A percentile compares a stretch with the other conserved stretches of the same genome.
Conservation (phyloP, 225 moss, liverwort and hornwort genomes). For the Polytrichum formosum region DNA sequence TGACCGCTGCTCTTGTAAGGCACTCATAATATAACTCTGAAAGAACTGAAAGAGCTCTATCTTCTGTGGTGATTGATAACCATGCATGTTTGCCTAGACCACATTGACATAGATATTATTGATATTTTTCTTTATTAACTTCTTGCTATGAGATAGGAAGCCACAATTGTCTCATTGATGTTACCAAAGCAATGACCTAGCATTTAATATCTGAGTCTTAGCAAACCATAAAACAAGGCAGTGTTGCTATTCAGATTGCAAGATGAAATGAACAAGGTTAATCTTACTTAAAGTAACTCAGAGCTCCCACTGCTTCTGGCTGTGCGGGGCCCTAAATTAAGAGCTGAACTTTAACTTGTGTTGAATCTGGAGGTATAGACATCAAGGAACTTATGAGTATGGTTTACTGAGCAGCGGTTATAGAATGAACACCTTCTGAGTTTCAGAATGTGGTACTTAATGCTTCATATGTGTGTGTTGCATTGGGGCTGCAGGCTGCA, state of each 20-base stretch:
- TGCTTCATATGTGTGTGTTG: background rate
- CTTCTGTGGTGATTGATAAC: too few species aligned
- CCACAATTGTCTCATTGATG: background rate
- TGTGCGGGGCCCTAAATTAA: background rate
- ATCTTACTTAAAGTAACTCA: background rate
- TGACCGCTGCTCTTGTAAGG: too few species aligned
- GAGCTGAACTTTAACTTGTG: background rate
- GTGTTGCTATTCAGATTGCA: too few species aligned
- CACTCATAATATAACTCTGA: too few species aligned
- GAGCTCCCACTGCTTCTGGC: background rate
- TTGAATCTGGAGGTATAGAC: background rate
- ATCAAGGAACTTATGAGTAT: background rate
- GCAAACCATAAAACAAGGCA: too few species aligned
- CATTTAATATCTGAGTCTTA: too few species aligned
- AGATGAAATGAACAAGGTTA: too few species aligned
- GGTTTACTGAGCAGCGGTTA: background rate
- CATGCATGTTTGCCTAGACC: too few species aligned
- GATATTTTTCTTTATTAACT: background rate
- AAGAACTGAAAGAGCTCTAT: too few species aligned
- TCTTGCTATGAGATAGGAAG: background rate
- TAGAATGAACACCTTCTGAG: background rate
- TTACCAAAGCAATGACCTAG: too few species aligned
- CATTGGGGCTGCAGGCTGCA: constrained; percentile 43
- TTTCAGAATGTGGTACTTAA: background rate
- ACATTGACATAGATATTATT: background rate